A percentile compares a stretch with the other conserved stretches of the same genome.
phyloP scores from a whole-genome alignment of 2,329 filamentous ascomycete species.

The Didymella sp. region DNA sequence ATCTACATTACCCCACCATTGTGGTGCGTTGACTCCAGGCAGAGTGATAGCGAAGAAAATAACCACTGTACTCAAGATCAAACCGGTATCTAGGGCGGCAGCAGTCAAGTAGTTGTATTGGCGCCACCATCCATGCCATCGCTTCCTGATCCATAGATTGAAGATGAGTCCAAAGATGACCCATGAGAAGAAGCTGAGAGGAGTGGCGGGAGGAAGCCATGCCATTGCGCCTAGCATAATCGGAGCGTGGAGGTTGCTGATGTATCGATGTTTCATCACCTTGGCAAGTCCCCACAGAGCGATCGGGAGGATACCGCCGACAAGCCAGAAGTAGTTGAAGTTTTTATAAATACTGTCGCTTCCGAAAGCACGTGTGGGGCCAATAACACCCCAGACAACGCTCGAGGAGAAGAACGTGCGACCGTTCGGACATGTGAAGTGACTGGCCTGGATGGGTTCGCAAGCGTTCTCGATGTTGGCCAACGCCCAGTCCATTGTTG shows the following conservation, averaged over 20 bases:
- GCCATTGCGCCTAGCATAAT: conserved; percentile 68
- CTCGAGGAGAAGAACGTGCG: conserved; percentile 70
- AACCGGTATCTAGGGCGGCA: conserved; percentile 35
- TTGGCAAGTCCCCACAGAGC: conserved; percentile 53
- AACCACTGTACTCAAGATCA: conserved; percentile 34
- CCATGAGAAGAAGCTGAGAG: conserved; percentile 38
- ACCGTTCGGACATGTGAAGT: conserved; percentile 69
- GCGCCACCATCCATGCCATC: conserved; percentile 36
- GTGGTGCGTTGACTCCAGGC: conserved; percentile 30
- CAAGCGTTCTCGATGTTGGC: conserved; percentile 57
- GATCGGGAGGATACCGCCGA: conserved; percentile 63
- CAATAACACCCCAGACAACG: conserved; percentile 72
- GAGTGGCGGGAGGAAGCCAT: conserved; percentile 60
- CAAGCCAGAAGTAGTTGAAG: conserved; percentile 65
- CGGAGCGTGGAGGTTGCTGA: conserved; percentile 60
- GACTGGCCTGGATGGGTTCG: conserved; percentile 39
- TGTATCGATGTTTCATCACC: conserved; percentile 59
- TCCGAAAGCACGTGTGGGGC: conserved; percentile 69
- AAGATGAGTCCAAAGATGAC: conserved; percentile 36
- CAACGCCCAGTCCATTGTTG: conserved; percentile 59
- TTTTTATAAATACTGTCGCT: conserved; percentile 67
- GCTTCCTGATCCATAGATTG: conserved; percentile 30
- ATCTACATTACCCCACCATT: conserved; percentile 36
- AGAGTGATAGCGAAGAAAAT: conserved; percentile 39
- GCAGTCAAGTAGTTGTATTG: conserved; percentile 34